Conservation (phyloP, 345 rosid genomes). For the Citropsis articulata region DNA sequence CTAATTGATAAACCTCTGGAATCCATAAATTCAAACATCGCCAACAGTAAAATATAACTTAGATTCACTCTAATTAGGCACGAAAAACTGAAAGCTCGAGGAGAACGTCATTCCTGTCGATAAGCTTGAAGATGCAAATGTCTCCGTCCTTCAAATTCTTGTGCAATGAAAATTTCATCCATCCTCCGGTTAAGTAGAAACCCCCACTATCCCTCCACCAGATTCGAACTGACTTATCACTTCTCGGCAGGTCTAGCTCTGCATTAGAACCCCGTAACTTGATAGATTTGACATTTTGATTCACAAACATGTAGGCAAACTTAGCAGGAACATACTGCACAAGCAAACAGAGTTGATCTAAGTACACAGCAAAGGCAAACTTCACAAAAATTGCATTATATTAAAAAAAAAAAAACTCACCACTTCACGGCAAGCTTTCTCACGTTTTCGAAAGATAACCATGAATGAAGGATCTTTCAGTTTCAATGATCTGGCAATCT, state of each 20-base stretch:
- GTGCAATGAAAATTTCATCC: background rate
- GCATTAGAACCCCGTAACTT: conserved; percentile 28
- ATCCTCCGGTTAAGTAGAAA: background rate
- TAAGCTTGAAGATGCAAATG: background rate
- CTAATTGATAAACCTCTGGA: no score
- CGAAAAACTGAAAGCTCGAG: background rate
- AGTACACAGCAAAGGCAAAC: background rate
- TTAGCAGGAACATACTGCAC: conserved; percentile 18
- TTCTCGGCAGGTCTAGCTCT: background rate
- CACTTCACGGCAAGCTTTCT: conserved; percentile 5
- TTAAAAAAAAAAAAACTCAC: background rate
- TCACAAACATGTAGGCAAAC: conserved; percentile 15
- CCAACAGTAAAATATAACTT: background rate
- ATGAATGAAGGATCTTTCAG: conserved; percentile 39
- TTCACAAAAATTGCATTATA: background rate
- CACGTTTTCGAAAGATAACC: conserved; percentile 11
- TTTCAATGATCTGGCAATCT: conserved; percentile 29
- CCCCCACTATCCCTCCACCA: background rate
- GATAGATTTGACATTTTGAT: background rate
- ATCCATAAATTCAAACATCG: no score
- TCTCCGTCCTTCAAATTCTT: background rate
- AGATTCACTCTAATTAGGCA: background rate
- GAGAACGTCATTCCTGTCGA: background rate
- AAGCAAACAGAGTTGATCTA: background rate
- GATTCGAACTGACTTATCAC: conserved; percentile 9